Evolutionary conservation across 2,329 filamentous ascomycete genomes (phyloP).

Genomic region (Fusarium burgessii): DNA sequence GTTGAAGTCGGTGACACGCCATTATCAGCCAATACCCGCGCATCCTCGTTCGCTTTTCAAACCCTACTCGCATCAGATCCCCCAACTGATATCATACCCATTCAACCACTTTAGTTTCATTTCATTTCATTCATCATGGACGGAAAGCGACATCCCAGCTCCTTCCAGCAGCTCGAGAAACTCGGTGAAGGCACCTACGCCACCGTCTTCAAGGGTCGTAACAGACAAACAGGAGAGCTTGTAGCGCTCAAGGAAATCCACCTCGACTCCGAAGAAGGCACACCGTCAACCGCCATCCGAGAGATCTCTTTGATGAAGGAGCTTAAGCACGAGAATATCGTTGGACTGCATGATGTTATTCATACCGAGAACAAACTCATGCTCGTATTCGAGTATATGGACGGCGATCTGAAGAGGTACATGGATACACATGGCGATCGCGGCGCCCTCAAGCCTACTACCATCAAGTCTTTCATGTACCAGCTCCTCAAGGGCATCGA

Average conservation of each 20-base stretch:
- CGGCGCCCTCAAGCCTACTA: slow-evolving; percentile 86
- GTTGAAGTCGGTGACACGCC: slow-evolving; percentile 29
- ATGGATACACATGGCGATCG: slow-evolving; percentile 95
- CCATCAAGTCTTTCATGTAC: slow-evolving; percentile 99
- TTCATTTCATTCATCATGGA: slow-evolving; percentile 74
- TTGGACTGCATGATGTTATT: slow-evolving; percentile 97
- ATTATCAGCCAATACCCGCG: slow-evolving; percentile 18
- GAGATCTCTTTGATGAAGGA: slow-evolving; percentile 99
- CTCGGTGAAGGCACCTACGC: slow-evolving; percentile 98
- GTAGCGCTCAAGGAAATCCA: slow-evolving; percentile 99
- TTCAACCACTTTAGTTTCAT: slow-evolving; percentile 32
- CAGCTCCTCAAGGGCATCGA: slow-evolving; percentile 95
- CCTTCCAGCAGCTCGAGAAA: slow-evolving; percentile 99
- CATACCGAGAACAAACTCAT: slow-evolving; percentile 99
- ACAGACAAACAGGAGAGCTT: slow-evolving; percentile 94
- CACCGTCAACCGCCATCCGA: slow-evolving; percentile 94
- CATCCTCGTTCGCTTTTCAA: slow-evolving; percentile 11
- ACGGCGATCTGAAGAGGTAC: slow-evolving; percentile 97
- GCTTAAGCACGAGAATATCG: slow-evolving; percentile 98
- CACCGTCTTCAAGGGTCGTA: slow-evolving; percentile 98
- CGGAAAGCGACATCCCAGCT: slow-evolving; percentile 90
- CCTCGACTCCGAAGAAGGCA: slow-evolving; percentile 97
- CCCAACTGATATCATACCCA: slow-evolving; percentile 3
- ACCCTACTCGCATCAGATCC: slow-evolving; percentile 6
- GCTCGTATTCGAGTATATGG: slow-evolving; percentile 99